phyloP scores from a whole-genome alignment of 768 basidiomycete genomes.

The Royoungia palumana region DNA sequence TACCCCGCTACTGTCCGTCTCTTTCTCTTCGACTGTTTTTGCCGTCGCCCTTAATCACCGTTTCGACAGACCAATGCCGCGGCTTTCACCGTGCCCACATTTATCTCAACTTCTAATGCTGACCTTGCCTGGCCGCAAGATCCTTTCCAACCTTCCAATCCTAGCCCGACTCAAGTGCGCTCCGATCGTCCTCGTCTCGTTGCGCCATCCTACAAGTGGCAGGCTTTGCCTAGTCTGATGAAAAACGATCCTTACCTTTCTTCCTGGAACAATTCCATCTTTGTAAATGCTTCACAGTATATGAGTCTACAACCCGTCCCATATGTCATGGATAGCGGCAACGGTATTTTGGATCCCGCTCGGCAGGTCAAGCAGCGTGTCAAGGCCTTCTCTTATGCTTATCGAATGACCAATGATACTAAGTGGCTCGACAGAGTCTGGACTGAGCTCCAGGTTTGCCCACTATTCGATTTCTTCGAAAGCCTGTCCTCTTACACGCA shows the following conservation, averaged over 20 bases:
- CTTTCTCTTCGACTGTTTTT: background rate
- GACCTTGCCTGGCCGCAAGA: slow-evolving; percentile 76
- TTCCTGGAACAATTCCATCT: slow-evolving; percentile 88
- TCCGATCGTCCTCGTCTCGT: slow-evolving; percentile 86
- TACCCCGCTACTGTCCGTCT: slow-evolving; percentile 84
- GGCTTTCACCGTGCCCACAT: slow-evolving; percentile 68
- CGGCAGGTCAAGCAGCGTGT: slow-evolving; percentile 86
- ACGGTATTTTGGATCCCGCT: slow-evolving; percentile 89
- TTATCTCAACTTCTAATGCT: slow-evolving; percentile 51
- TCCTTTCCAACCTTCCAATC: slow-evolving; percentile 63
- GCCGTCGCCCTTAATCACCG: background rate
- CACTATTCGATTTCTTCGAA: background rate
- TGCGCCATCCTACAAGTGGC: slow-evolving; percentile 91
- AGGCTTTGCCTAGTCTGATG: slow-evolving; percentile 74
- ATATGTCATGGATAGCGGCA: slow-evolving; percentile 77
- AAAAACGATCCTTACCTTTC: slow-evolving; percentile 79
- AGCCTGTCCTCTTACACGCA: background rate
- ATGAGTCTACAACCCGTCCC: slow-evolving; percentile 56
- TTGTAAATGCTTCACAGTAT: slow-evolving; percentile 81
- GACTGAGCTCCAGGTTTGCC: slow-evolving; percentile 76
- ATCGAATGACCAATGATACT: slow-evolving; percentile 87
- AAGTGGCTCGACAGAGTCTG: slow-evolving; percentile 86
- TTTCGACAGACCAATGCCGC: slow-evolving; percentile 65
- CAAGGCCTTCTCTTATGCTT: slow-evolving; percentile 91
- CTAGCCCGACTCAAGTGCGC: slow-evolving; percentile 58